Conservation (phyloP, 1,139 yeast genomes). For the Sugiyamaella grinbergsii region DNA sequence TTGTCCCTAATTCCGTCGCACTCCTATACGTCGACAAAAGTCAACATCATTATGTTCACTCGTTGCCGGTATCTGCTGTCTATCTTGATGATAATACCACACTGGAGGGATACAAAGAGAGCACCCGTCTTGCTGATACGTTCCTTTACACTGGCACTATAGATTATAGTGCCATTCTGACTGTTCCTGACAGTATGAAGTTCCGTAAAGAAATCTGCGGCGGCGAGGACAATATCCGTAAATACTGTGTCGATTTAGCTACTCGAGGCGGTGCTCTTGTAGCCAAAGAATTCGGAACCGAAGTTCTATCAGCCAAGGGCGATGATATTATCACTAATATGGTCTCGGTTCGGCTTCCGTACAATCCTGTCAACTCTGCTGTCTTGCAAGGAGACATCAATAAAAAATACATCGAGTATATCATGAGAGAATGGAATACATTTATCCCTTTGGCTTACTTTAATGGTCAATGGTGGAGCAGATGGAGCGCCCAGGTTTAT, state of each 20-base stretch:
- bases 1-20: constrained; percentile 61
- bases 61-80: constrained; percentile 21
- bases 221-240: constrained; percentile 56
- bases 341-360: constrained; percentile 53
- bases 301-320: constrained; percentile 41
- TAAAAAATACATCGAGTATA: constrained; percentile 27
- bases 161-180: constrained; percentile 42
- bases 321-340: constrained; percentile 46
- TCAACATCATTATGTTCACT: constrained; percentile 58
- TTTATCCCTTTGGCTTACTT: constrained; percentile 52
- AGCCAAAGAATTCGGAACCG: constrained; percentile 41
- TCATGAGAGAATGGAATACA: constrained; percentile 45
- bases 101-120: constrained; percentile 2
- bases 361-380: constrained; percentile 9
- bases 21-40: constrained; percentile 58
- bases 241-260: constrained; percentile 53
- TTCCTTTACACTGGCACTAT: constrained; percentile 46
- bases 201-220: constrained; percentile 56
- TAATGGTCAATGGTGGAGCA: constrained; percentile 48
- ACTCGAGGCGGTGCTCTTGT: constrained; percentile 47
- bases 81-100: constrained; percentile 30
- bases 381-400: constrained; percentile 23
- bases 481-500: constrained; percentile 65
- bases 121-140: constrained; percentile 35
- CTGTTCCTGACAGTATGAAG: constrained; percentile 49